phyloP scores from a whole-genome alignment of 2,329 filamentous ascomycete genomes.

The Mycosphaerella arachidis region DNA sequence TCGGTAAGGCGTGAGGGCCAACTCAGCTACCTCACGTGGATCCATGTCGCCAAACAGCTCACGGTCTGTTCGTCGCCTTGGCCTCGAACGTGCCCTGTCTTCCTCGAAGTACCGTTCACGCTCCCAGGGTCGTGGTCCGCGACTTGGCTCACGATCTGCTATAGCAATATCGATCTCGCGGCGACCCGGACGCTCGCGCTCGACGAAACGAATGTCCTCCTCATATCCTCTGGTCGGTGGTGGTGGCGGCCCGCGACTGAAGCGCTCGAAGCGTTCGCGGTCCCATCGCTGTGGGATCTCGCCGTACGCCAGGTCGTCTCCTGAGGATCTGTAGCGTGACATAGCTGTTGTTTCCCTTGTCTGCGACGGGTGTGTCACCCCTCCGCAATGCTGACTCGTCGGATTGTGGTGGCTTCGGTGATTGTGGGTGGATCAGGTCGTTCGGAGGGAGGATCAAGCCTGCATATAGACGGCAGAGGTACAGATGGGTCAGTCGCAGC shows the following conservation, averaged over 20 bases:
- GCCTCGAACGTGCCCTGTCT: constrained; percentile 39
- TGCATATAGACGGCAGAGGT: not conserved
- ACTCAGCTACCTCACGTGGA: constrained; percentile 45
- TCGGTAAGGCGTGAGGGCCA: constrained; percentile 53
- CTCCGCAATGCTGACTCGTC: constrained; percentile 1
- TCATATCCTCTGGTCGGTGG: constrained; percentile 31
- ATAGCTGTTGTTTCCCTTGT: constrained; percentile 13
- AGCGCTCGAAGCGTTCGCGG: constrained; percentile 47
- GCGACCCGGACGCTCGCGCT: constrained; percentile 36
- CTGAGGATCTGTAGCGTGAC: constrained; percentile 32
- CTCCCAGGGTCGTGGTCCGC: constrained; percentile 46
- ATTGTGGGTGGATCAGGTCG: not conserved
- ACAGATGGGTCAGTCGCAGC: not conserved
- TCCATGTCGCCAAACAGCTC: constrained; percentile 47
- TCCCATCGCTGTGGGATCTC: constrained; percentile 49
- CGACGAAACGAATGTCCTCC: constrained; percentile 41
- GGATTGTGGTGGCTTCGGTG: not conserved
- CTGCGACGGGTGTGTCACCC: not conserved
- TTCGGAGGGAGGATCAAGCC: not conserved
- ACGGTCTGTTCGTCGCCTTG: constrained; percentile 35
- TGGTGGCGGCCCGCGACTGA: constrained; percentile 30
- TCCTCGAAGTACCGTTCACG: constrained; percentile 52
- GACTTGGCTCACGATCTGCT: constrained; percentile 36
- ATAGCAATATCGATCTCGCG: constrained; percentile 43
- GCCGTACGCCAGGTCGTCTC: constrained; percentile 41